These are phyloP conservation scores for Arabidopsis lyrata DNA, from an alignment of 441 rosid species.

Conservation along the genomic window DNA sequence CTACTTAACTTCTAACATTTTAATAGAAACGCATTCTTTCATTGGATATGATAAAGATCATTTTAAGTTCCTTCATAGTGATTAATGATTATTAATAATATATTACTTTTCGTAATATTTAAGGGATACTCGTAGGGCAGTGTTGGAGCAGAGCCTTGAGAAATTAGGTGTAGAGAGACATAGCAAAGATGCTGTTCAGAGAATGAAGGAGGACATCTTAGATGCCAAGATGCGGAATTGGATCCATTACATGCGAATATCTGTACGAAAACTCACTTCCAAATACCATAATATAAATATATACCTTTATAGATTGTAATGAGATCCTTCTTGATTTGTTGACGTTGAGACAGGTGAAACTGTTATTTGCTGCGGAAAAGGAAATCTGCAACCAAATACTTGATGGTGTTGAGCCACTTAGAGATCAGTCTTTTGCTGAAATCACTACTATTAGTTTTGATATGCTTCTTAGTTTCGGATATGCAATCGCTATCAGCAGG, in stretches of 20 bases:
- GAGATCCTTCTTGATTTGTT: not conserved
- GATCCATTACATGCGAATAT: constrained; percentile 94
- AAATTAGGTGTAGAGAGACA: constrained; percentile 92
- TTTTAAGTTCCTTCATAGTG: not conserved
- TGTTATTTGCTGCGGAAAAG: constrained; percentile 84
- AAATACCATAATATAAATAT: not conserved
- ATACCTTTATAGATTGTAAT: not conserved
- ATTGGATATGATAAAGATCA: not conserved
- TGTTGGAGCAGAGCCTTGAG: constrained; percentile 82
- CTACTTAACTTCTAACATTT: not conserved
- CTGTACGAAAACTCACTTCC: constrained; percentile 53
- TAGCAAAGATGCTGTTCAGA: constrained; percentile 91
- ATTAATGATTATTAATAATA: not conserved
- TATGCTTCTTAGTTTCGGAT: constrained; percentile 85
- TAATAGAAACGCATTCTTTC: not conserved
- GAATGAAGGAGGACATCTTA: constrained; percentile 93
- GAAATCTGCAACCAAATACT: constrained; percentile 83
- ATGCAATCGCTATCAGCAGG: constrained; percentile 88
- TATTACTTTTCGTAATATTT: constrained; percentile 10
- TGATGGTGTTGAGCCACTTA: constrained; percentile 67
- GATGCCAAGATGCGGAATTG: constrained; percentile 94
- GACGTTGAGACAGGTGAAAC: constrained; percentile 68
- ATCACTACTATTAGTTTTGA: constrained; percentile 74
- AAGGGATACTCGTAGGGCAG: constrained; percentile 86
- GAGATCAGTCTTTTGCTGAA: constrained; percentile 85